Evolutionary conservation across 352 stramenopile genomes (phyloP).

Genomic region (Phytophthora cajani): DNA sequence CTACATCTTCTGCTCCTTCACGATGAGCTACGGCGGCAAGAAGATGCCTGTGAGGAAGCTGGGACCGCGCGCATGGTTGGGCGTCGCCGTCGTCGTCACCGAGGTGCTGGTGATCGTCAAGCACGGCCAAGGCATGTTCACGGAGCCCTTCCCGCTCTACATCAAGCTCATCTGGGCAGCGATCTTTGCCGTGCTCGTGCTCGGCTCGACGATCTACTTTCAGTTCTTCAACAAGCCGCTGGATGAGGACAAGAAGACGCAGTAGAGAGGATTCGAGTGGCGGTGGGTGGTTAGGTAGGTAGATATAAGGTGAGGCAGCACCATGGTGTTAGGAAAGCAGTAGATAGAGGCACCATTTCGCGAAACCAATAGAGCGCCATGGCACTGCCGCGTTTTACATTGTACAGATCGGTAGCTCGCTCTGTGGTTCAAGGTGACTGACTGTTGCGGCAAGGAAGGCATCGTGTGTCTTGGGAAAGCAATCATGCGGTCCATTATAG

Average conservation of each 20-base stretch:
- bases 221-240: slow-evolving; percentile 66
- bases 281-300: slow-evolving; percentile 3
- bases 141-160: slow-evolving; percentile 79
- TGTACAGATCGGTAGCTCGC: background rate
- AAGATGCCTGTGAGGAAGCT: slow-evolving; percentile 82
- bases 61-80: slow-evolving; percentile 82
- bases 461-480: slow-evolving; percentile 1
- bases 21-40: slow-evolving; percentile 62
- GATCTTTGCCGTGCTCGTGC: slow-evolving; percentile 75
- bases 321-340: slow-evolving; percentile 10
- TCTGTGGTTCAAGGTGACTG: too few species aligned
- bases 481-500: slow-evolving; percentile 35
- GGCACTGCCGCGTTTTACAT: background rate
- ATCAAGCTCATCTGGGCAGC: slow-evolving; percentile 85
- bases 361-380: slow-evolving; percentile 21
- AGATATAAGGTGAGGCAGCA: slow-evolving; percentile 10
- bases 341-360: slow-evolving; percentile 16
- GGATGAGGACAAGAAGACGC: slow-evolving; percentile 43
- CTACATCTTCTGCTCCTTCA: slow-evolving; percentile 92
- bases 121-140: slow-evolving; percentile 89
- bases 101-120: slow-evolving; percentile 87
- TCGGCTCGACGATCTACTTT: slow-evolving; percentile 89
- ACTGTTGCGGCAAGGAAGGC: background rate
- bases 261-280: slow-evolving; percentile 32
- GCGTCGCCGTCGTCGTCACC: slow-evolving; percentile 76